Conservation (phyloP, 768 basidiomycete species). For the Boletus vinaceobasis region DNA sequence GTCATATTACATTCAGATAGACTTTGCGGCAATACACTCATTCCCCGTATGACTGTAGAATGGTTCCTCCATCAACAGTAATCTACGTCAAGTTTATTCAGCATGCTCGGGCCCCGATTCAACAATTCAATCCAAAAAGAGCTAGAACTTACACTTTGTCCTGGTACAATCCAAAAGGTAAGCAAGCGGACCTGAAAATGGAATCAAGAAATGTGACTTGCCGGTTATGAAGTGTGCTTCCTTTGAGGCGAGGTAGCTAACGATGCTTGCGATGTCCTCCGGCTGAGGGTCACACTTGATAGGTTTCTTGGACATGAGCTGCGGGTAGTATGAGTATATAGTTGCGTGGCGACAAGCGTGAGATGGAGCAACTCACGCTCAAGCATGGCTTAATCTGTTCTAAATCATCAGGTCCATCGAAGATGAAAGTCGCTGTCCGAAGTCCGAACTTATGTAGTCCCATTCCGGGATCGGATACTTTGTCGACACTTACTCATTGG, state of each 20-base stretch:
- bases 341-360: not conserved
- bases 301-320: not conserved
- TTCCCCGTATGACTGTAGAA: not conserved
- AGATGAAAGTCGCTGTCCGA: not conserved
- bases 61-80: slow-evolving; percentile 3
- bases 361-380: not conserved
- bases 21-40: not conserved
- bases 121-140: not conserved
- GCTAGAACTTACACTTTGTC: slow-evolving; percentile 10
- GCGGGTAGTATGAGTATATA: no score
- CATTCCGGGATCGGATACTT: not conserved
- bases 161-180: not conserved
- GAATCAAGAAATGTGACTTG: not conserved
- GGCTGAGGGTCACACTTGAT: slow-evolving; percentile 25
- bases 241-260: slow-evolving; percentile 34
- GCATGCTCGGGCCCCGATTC: not conserved
- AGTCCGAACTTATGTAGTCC: not conserved
- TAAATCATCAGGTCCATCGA: not conserved
- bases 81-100: slow-evolving; percentile 2
- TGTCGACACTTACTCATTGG: slow-evolving; percentile 22
- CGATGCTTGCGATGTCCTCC: slow-evolving; percentile 30
- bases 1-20: not conserved
- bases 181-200: not conserved
- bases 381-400: not conserved
- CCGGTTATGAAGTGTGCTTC: slow-evolving; percentile 37